These are phyloP conservation scores for Pleodorina starrii DNA, from an alignment of 139 green algal species.

Conservation along the genomic window DNA sequence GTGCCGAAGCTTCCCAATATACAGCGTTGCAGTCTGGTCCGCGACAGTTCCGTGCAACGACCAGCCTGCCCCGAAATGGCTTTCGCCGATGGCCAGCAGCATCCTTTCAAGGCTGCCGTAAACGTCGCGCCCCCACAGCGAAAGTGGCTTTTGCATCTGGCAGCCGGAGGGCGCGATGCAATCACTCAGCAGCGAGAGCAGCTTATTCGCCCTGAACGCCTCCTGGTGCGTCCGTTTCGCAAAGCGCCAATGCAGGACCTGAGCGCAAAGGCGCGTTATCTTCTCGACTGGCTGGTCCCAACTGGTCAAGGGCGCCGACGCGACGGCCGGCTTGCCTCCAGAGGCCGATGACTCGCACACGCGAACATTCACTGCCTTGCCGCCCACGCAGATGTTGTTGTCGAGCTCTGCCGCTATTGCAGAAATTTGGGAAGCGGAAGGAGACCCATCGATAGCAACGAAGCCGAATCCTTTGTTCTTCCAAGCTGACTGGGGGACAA, in stretches of 20 bases:
- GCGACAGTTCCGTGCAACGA: background rate
- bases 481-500: constrained; percentile 17
- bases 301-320: background rate
- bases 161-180: constrained; percentile 15
- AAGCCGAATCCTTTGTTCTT: constrained; percentile 49
- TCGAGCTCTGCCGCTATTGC: background rate
- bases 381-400: background rate
- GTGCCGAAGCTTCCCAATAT: background rate
- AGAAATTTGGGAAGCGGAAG: background rate
- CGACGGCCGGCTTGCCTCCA: background rate
- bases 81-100: constrained; percentile 34
- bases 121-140: constrained; percentile 1
- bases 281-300: constrained; percentile 40
- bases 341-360: background rate
- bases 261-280: constrained; percentile 2
- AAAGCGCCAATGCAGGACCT: constrained; percentile 30
- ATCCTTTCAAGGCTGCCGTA: constrained; percentile 21
- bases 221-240: background rate
- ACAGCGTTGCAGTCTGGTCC: background rate
- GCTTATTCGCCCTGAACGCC: background rate
- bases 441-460: background rate
- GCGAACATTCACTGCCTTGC: constrained; percentile 1
- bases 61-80: constrained; percentile 22
- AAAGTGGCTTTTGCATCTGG: background rate
- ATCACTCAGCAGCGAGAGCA: constrained; percentile 22